Conservation (phyloP, 1,139 yeast genomes). For the Meyerozyma carpophila region DNA sequence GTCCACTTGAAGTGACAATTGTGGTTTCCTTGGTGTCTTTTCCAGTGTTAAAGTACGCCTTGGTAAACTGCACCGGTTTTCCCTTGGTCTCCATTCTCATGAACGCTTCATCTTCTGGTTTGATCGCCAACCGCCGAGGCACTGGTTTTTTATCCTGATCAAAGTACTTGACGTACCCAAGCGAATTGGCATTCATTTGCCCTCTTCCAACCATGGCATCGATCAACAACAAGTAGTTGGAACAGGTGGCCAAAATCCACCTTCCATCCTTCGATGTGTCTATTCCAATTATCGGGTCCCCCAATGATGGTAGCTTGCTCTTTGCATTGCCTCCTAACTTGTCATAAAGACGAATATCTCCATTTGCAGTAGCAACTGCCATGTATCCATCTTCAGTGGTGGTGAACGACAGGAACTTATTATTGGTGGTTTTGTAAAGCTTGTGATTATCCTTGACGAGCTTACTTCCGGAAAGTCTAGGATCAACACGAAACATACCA, state of each 20-base stretch:
- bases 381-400: slow-evolving; percentile 70
- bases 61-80: slow-evolving; percentile 51
- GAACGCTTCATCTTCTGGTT: slow-evolving; percentile 68
- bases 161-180: slow-evolving; percentile 65
- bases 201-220: slow-evolving; percentile 63
- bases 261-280: slow-evolving; percentile 77
- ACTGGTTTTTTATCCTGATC: slow-evolving; percentile 62
- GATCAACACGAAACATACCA: slow-evolving; percentile 71
- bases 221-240: slow-evolving; percentile 60
- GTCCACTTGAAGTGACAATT: slow-evolving; percentile 74
- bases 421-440: slow-evolving; percentile 48
- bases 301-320: slow-evolving; percentile 74
- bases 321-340: slow-evolving; percentile 69
- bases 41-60: slow-evolving; percentile 75
- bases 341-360: slow-evolving; percentile 73
- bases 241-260: slow-evolving; percentile 79
- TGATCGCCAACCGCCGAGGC: slow-evolving; percentile 61
- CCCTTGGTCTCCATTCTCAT: slow-evolving; percentile 51
- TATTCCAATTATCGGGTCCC: slow-evolving; percentile 62
- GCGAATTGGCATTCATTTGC: slow-evolving; percentile 47
- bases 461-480: slow-evolving; percentile 53
- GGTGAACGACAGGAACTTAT: slow-evolving; percentile 56
- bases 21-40: slow-evolving; percentile 57
- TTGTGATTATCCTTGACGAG: slow-evolving; percentile 44
- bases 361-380: slow-evolving; percentile 71